Conservation (phyloP, 2,329 filamentous ascomycete species). For the Clarireedia monteithiana region DNA sequence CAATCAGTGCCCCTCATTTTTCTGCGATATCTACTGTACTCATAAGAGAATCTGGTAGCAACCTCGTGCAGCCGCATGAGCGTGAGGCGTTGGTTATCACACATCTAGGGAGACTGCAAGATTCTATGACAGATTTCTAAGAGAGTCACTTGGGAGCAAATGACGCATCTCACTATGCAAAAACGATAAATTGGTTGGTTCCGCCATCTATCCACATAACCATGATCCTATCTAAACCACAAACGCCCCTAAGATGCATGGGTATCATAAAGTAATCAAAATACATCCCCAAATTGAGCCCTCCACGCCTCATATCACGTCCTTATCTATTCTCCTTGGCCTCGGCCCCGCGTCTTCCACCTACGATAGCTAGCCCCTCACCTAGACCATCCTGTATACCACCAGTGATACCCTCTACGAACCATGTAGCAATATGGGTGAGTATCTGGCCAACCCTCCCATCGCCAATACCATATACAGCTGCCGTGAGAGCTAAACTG, state of each 20-base stretch:
- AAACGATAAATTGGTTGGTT: too few relatives aligned
- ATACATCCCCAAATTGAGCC: not conserved
- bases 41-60: too few relatives aligned
- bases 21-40: too few relatives aligned
- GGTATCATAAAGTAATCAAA: not conserved
- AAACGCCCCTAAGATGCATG: not conserved
- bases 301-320: not conserved
- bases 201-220: not conserved
- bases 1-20: too few relatives aligned
- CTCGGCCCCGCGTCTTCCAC: slow-evolving; percentile 17
- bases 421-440: slow-evolving; percentile 50
- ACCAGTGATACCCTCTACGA: slow-evolving; percentile 54
- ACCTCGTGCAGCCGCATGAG: too few relatives aligned
- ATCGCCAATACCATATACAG: slow-evolving; percentile 53
- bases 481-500: slow-evolving; percentile 43
- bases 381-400: slow-evolving; percentile 59
- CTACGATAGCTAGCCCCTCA: slow-evolving; percentile 43
- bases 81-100: too few relatives aligned
- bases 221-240: not conserved
- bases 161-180: too few relatives aligned
- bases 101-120: too few relatives aligned
- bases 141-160: too few relatives aligned
- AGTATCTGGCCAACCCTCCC: slow-evolving; percentile 55
- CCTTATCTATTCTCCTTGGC: not conserved
- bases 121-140: too few relatives aligned